phyloP scores from a whole-genome alignment of 768 basidiomycete genomes.

The Lactifluus subvellereus region DNA sequence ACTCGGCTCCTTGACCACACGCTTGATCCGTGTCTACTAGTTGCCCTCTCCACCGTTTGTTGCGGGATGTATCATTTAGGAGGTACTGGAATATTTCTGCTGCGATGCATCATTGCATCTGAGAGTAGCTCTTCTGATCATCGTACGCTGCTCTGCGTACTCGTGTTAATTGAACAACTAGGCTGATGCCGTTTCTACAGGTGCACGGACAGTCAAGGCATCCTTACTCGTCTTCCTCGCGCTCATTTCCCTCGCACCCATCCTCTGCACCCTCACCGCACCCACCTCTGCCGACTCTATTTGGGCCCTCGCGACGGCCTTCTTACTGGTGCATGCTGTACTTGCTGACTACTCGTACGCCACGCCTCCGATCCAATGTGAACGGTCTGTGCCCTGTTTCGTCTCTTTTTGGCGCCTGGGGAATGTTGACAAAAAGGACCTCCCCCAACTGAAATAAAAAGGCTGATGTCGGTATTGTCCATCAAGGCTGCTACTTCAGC shows the following conservation, averaged over 20 bases:
- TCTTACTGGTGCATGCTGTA: slow-evolving; percentile 77
- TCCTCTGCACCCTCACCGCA: slow-evolving; percentile 85
- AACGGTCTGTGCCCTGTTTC: slow-evolving; percentile 16
- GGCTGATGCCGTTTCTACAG: slow-evolving; percentile 34
- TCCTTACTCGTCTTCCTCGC: slow-evolving; percentile 83
- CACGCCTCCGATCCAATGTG: slow-evolving; percentile 27
- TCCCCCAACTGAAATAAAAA: slow-evolving; percentile 27
- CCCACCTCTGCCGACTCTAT: slow-evolving; percentile 96
- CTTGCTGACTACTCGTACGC: slow-evolving; percentile 74
- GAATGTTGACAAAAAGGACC: background rate
- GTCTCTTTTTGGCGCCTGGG: background rate
- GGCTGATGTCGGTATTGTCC: slow-evolving; percentile 76
- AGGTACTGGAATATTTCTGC: slow-evolving; percentile 41
- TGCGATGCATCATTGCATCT: slow-evolving; percentile 32
- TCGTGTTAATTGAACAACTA: background rate
- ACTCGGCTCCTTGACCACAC: slow-evolving; percentile 55
- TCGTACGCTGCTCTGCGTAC: slow-evolving; percentile 9
- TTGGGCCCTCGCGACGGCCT: slow-evolving; percentile 85
- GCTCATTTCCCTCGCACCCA: slow-evolving; percentile 85
- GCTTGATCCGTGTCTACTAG: slow-evolving; percentile 63
- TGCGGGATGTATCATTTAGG: slow-evolving; percentile 58
- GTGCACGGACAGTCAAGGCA: slow-evolving; percentile 69
- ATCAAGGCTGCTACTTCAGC: slow-evolving; percentile 91
- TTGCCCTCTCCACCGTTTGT: slow-evolving; percentile 63
- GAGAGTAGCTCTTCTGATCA: slow-evolving; percentile 1